These are phyloP conservation scores for Umbelopsis sp. DNA, from an alignment of 371 early-diverging fungal species.

Conservation along the genomic window DNA sequence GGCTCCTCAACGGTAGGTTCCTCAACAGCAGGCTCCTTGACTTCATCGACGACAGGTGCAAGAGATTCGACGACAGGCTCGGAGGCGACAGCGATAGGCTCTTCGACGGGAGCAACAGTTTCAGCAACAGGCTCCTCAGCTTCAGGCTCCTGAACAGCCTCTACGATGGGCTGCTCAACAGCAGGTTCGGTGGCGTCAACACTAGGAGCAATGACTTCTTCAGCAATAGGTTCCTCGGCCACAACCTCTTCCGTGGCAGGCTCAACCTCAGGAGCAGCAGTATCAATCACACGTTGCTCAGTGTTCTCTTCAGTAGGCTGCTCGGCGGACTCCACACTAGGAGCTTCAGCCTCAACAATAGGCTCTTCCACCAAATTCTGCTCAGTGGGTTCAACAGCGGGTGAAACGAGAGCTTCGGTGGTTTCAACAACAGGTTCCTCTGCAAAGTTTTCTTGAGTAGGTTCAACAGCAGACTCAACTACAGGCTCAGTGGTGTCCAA, in stretches of 20 bases:
- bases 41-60: background rate
- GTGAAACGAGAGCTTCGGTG: background rate
- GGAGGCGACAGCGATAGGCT: background rate
- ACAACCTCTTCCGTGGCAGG: background rate
- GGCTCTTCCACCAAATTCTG: background rate
- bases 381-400: background rate
- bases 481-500: background rate
- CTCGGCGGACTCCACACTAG: background rate
- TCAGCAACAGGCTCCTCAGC: background rate
- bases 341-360: background rate
- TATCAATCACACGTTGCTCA: background rate
- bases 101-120: background rate
- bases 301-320: background rate
- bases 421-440: background rate
- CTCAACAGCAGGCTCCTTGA: background rate
- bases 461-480: background rate
- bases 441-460: background rate
- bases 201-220: background rate
- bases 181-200: background rate
- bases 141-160: background rate
- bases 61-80: background rate
- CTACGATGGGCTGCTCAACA: background rate
- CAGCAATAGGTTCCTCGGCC: background rate
- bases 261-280: background rate
- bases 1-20: background rate